These are phyloP conservation scores for Pseudocercospora eumusae DNA, from an alignment of 2,329 filamentous ascomycete species.

Conservation along the genomic window DNA sequence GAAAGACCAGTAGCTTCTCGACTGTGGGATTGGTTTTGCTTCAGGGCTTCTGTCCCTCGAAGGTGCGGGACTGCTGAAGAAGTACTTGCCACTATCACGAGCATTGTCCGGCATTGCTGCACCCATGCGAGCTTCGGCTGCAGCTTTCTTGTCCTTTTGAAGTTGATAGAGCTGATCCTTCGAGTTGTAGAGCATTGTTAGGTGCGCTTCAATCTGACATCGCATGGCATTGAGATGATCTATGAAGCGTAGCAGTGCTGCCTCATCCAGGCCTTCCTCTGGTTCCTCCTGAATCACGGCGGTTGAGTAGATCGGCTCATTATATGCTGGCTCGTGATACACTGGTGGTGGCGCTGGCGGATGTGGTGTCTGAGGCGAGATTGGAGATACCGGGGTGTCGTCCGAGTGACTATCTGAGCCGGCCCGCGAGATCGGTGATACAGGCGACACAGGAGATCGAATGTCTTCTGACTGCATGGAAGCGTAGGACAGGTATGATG, in stretches of 20 bases:
- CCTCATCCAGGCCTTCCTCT: conserved; percentile 14
- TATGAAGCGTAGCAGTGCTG: conserved; percentile 18
- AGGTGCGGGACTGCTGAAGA: conserved; percentile 17
- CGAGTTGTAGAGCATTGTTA: conserved; percentile 36
- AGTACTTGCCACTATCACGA: conserved; percentile 10
- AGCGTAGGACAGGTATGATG: background rate
- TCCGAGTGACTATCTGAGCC: background rate
- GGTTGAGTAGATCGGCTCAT: background rate
- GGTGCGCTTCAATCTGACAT: conserved; percentile 41
- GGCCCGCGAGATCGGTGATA: conserved; percentile 16
- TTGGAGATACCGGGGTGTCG: background rate
- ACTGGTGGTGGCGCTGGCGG: background rate
- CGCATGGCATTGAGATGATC: conserved; percentile 33
- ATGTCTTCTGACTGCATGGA: background rate
- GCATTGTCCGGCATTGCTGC: conserved; percentile 7
- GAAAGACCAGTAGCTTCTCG: conserved; percentile 33
- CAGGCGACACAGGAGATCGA: conserved; percentile 20
- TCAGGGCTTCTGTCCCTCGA: background rate
- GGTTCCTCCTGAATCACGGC: background rate
- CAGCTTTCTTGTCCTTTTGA: conserved; percentile 22
- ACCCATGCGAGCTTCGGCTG: conserved; percentile 10
- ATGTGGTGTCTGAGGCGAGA: conserved; percentile 9
- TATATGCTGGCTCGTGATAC: background rate
- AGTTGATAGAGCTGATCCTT: conserved; percentile 21
- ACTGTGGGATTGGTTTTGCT: conserved; percentile 15